Base-by-base conservation (phyloP, 176 grass and related monocot genomes). In the Bothriochloa decipiens region DNA sequence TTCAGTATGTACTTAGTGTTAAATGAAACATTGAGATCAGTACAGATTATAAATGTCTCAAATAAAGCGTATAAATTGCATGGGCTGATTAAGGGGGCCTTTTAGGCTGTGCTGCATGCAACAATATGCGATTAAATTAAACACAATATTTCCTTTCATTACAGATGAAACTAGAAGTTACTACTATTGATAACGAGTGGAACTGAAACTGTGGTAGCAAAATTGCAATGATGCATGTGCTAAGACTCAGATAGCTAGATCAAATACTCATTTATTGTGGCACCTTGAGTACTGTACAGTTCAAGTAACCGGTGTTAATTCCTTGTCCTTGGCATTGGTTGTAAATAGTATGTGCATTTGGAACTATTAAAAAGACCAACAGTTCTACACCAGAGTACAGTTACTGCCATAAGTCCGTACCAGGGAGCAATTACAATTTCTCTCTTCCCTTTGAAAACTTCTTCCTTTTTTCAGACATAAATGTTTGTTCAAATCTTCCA, bases 251-350 rank as follows among this genome's bases (percentile, higher is more conserved):
- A 15, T 42, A 75, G 15, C 61, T 41, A 26, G 45, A 82, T 84
- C 76, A 75, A 83, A n/a, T n/a, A 69, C 52, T 17, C 85, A 91
- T 91, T 91, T 87, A 87, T 46, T 91, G 65, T 84, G 70, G 62
- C n/a, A 87, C 70, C 63, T 76, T 64, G 13, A 73, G 86, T 71
- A 67, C 73, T 87, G 78, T 76, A 70, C 80, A 87, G 72, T 14
- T 79, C 72, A 77, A 87, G n/a, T 70, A 84, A 65, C 62, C 7
- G 36, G 74, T 65, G 58, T 79, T 83, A 83, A 84, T 81, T 91
- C 75, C 32, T 57, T 91, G 85, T 91, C 89, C 76, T 91, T 75
- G 53, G 23, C 55, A 81, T 84, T 81, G 76, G 81, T 84, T 65
- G 33, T 14, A 70, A 87, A 80, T 47, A 84, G 76, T 65, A 45